These are phyloP conservation scores for Mycena galericulata DNA, from an alignment of 768 basidiomycete genomes.

Conservation along the genomic window DNA sequence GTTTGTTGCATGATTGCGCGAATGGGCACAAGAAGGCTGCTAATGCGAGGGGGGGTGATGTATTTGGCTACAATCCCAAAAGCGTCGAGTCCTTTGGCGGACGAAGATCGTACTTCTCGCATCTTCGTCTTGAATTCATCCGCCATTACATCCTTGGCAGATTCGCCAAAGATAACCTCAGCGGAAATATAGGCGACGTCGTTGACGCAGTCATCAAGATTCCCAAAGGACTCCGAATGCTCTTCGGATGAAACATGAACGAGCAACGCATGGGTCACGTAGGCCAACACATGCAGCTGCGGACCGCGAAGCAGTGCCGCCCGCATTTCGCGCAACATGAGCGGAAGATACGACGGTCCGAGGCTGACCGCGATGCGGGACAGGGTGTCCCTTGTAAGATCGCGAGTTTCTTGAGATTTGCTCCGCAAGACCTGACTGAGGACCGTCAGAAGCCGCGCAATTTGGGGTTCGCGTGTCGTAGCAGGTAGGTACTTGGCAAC, in stretches of 20 bases:
- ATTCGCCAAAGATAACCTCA: slow-evolving; percentile 95
- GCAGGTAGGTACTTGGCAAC: slow-evolving; percentile 86
- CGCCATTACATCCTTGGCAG: slow-evolving; percentile 86
- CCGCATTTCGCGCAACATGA: slow-evolving; percentile 84
- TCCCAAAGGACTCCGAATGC: slow-evolving; percentile 63
- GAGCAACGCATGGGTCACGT: slow-evolving; percentile 83
- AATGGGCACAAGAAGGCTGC: slow-evolving; percentile 80
- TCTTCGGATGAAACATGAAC: slow-evolving; percentile 81
- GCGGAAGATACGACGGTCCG: slow-evolving; percentile 79
- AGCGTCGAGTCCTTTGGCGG: slow-evolving; percentile 87
- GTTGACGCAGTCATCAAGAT: slow-evolving; percentile 81
- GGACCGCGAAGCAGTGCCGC: slow-evolving; percentile 90
- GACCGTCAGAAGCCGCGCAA: slow-evolving; percentile 82
- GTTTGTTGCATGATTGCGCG: slow-evolving; percentile 90
- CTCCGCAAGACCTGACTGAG: slow-evolving; percentile 93
- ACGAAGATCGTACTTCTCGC: slow-evolving; percentile 88
- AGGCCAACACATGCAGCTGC: slow-evolving; percentile 93
- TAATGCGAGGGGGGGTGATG: slow-evolving; percentile 83
- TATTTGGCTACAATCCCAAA: slow-evolving; percentile 84
- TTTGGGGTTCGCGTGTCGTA: slow-evolving; percentile 71
- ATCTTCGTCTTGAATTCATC: slow-evolving; percentile 96
- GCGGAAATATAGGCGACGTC: slow-evolving; percentile 85
- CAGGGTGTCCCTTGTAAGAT: slow-evolving; percentile 85
- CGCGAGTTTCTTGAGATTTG: slow-evolving; percentile 92
- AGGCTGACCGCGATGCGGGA: slow-evolving; percentile 81